These are phyloP conservation scores for Ziziphus jujuba DNA, from an alignment of 306 rosid genomes.

Conservation along the genomic window DNA sequence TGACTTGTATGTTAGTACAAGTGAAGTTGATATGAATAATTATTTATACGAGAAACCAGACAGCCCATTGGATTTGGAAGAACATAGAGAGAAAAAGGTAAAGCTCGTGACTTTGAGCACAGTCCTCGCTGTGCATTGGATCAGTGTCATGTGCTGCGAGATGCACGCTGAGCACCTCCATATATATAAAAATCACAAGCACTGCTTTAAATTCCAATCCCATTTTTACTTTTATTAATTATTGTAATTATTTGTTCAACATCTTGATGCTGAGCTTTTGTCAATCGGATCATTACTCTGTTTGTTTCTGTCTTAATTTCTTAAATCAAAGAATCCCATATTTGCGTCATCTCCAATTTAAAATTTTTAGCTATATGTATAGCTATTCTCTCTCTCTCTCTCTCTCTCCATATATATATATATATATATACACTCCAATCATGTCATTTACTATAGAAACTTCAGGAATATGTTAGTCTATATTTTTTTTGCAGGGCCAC, in stretches of 20 bases:
- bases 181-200: neutral
- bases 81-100: constrained; percentile 1
- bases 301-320: neutral
- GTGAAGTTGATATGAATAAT: neutral
- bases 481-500: no score
- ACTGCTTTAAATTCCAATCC: neutral
- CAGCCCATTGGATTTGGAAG: constrained; percentile 19
- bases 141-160: constrained; percentile 23
- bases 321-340: neutral
- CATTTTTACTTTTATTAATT: neutral
- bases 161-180: constrained; percentile 22
- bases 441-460: no score
- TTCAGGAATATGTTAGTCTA: no score
- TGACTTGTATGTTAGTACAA: neutral
- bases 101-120: constrained; percentile 21
- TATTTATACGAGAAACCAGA: neutral
- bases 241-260: neutral
- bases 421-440: no score
- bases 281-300: neutral
- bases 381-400: no score
- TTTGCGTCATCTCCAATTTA: no score
- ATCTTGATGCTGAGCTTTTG: no score
- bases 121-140: constrained; percentile 20
- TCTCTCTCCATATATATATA: no score
- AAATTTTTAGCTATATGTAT: no score